Evolutionary conservation across 352 stramenopile genomes (phyloP), one percentile per base, ranked within the genome.

Genomic region (Globisporangium sylvaticum): DNA sequence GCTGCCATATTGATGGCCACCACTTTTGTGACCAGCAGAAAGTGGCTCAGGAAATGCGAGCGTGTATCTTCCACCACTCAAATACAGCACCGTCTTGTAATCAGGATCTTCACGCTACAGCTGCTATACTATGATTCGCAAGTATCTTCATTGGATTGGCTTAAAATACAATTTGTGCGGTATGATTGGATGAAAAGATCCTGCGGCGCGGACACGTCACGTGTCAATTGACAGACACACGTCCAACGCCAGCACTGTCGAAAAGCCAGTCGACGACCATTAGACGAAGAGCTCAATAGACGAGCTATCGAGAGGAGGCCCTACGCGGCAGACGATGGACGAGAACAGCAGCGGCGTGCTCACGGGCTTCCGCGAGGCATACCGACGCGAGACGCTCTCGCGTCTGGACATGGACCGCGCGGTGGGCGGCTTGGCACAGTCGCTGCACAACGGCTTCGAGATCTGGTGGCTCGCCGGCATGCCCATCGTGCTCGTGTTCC

Each of bases 381-480:
- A 87, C 58, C 80, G 78, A 29, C 76, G 81, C 50, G 73, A 87
- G 69, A 90, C 84, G 65, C 75, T 89, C 52, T 80, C 83, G 32
- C 67, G 77, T 32, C 58, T 87, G 50, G 82, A 79, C 29, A 29
- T 72, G 15, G 69, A 73, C 32, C 67, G 65, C 44, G 54, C 68
- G 18, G 20, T 70, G 42, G 32, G 68, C 20, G 74, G 68, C 64
- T 93, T 61, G 81, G 57, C 64, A 63, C 71, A 79, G 42, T 78
- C 73, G 46, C 81, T 93, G 65, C 79, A 93, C 77, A 93, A 93
- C 65, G 85, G 85, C 73, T 93, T 93, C 57, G 85, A 93, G 72
- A 89, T 93, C 70, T 93, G 85, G 85, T 93, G 85, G 85, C 79
- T 93, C 62, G 85, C 85, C 5, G 85, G 85, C 37, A 91, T 93